phyloP scores from a whole-genome alignment of 202 grass and related monocot species.

The Panicum virgatum region DNA sequence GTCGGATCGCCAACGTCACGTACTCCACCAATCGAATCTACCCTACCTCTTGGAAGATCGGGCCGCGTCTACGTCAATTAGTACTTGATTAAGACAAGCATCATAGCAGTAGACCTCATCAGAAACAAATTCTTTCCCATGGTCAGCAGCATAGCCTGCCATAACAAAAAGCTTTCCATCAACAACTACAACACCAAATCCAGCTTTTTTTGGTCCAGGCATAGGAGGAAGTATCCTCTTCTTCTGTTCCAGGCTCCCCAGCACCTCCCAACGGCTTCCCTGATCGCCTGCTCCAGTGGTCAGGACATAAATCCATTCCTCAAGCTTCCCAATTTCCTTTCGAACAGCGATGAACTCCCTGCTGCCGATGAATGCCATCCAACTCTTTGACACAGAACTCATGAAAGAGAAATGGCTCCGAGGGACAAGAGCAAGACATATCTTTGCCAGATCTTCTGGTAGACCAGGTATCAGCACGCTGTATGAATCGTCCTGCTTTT shows the following conservation, averaged over 20 bases:
- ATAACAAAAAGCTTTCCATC: conserved; percentile 67
- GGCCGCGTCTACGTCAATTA: no score
- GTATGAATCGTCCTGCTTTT: conserved; percentile 26
- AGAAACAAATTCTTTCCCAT: conserved; percentile 53
- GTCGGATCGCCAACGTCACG: no score
- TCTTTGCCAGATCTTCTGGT: conserved; percentile 66
- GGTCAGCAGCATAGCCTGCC: conserved; percentile 51
- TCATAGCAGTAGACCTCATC: conserved; percentile 74
- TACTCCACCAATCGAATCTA: no score
- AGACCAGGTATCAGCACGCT: conserved; percentile 58
- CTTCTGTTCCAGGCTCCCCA: conserved; percentile 34
- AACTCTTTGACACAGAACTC: conserved; percentile 66
- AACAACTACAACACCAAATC: conserved; percentile 65
- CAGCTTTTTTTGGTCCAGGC: conserved; percentile 51
- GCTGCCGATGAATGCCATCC: conserved; percentile 65
- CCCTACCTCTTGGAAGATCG: no score
- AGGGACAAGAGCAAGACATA: conserved; percentile 62
- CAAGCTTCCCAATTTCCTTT: conserved; percentile 48
- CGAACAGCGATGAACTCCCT: conserved; percentile 60
- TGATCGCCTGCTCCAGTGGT: conserved; percentile 37
- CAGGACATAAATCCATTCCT: conserved; percentile 68
- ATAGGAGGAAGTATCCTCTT: conserved; percentile 63
- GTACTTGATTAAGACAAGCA: conserved; percentile 45
- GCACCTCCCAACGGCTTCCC: conserved; percentile 55
- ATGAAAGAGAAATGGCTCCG: conserved; percentile 46